These are phyloP conservation scores for Gracilaria domingensis DNA, from an alignment of 23 red algal species.

Conservation along the genomic window DNA sequence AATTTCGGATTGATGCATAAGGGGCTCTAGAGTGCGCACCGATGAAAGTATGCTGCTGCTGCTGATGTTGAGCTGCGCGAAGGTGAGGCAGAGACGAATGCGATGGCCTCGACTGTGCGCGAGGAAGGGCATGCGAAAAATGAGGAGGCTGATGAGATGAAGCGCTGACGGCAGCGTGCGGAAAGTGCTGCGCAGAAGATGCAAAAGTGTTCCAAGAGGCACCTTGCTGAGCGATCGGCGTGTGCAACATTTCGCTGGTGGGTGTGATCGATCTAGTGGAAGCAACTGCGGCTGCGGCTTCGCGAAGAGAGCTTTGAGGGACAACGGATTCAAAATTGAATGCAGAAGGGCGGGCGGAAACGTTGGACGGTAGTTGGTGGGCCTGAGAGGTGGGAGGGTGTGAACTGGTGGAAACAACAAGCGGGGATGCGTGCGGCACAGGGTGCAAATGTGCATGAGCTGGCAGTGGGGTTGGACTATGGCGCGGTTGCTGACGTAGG, in stretches of 20 bases:
- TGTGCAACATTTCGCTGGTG: not conserved
- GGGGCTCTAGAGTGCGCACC: not conserved
- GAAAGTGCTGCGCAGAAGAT: conserved; percentile 20
- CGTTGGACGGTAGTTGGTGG: not conserved
- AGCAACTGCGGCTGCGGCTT: not conserved
- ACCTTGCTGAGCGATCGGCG: not conserved
- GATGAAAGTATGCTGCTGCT: not conserved
- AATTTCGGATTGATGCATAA: not conserved
- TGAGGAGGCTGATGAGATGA: not conserved
- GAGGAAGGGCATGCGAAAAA: conserved; percentile 2
- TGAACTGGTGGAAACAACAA: not conserved
- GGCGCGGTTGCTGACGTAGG: not conserved
- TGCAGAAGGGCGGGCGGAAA: not conserved
- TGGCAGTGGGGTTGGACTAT: not conserved
- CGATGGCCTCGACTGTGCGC: not conserved
- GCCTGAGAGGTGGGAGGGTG: not conserved
- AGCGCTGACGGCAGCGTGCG: conserved; percentile 8
- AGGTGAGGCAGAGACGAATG: conserved; percentile 5
- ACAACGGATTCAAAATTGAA: conserved; percentile 30
- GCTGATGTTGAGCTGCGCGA: not conserved
- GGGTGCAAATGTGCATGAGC: not conserved
- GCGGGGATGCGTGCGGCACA: not conserved
- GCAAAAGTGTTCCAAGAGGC: conserved; percentile 13
- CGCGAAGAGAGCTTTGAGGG: conserved; percentile 14
- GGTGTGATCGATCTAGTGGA: not conserved